These are phyloP conservation scores for Hypoxylon sp. DNA, from an alignment of 2,329 filamentous ascomycete species.

Conservation along the genomic window DNA sequence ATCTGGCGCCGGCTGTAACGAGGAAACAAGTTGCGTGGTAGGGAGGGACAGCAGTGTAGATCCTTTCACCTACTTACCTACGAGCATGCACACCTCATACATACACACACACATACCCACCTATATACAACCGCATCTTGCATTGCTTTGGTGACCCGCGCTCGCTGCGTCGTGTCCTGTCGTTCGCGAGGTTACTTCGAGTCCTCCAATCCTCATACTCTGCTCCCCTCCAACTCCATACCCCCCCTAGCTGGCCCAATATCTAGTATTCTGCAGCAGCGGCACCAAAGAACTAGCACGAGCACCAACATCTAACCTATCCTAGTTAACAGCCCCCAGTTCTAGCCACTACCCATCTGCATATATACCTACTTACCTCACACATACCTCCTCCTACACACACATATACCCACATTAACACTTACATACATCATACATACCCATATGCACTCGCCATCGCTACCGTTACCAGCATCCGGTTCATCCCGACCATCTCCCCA, in stretches of 20 bases:
- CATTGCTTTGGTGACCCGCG: neutral
- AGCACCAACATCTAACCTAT: slow-evolving; percentile 5
- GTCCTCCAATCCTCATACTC: neutral
- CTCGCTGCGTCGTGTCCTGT: neutral
- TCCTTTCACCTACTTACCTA: slow-evolving; percentile 17
- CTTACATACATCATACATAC: slow-evolving; percentile 5
- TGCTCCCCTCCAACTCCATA: neutral
- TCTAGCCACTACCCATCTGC: neutral
- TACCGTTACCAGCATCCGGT: slow-evolving; percentile 37
- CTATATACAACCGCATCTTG: neutral
- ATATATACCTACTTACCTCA: neutral
- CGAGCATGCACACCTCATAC: neutral
- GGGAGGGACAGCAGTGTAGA: slow-evolving; percentile 26
- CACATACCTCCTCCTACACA: neutral
- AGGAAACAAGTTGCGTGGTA: slow-evolving; percentile 24
- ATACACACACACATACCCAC: neutral
- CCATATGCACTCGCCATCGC: slow-evolving; percentile 25
- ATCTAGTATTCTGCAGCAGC: slow-evolving; percentile 1
- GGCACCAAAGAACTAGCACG: neutral
- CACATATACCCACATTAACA: neutral
- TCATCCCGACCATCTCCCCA: slow-evolving; percentile 23
- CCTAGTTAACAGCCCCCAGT: neutral
- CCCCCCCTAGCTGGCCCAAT: slow-evolving; percentile 1
- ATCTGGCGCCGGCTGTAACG: slow-evolving; percentile 19
- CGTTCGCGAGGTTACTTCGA: slow-evolving; percentile 2